A percentile compares a stretch with the other conserved stretches of the same genome.
Conservation (phyloP, 2,329 filamentous ascomycete species). For the Aquanectria penicillioides region DNA sequence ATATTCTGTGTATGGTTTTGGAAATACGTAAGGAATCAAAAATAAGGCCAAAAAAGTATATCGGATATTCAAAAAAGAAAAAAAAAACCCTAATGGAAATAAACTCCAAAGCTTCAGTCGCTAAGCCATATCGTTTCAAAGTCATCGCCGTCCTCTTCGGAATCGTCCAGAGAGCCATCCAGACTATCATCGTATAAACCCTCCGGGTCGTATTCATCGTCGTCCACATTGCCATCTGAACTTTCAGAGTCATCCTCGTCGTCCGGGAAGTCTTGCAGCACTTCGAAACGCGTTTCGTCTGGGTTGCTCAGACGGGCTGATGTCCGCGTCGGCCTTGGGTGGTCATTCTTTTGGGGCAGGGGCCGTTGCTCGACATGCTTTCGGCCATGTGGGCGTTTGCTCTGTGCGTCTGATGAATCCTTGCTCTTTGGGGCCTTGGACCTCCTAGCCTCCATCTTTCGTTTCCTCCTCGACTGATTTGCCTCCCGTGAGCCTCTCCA, state of each 20-base stretch:
- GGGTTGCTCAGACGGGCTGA: not conserved
- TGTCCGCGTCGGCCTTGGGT: not conserved
- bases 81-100: not conserved
- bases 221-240: not conserved
- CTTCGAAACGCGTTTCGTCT: not conserved
- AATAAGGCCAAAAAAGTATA: not conserved
- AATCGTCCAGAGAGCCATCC: not conserved
- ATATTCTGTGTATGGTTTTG: too few species aligned
- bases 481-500: conserved; percentile 7
- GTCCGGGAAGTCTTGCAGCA: not conserved
- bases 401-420: not conserved
- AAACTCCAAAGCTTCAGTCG: not conserved
- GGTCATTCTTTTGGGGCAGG: not conserved
- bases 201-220: not conserved
- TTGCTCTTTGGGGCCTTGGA: not conserved
- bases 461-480: not conserved
- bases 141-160: not conserved
- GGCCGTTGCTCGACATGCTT: not conserved
- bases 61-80: not conserved
- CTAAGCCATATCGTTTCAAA: not conserved
- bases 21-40: too few species aligned
- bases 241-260: not conserved
- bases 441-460: not conserved
- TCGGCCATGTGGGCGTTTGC: not conserved
- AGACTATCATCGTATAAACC: not conserved